These are phyloP conservation scores for Mucor plumbeus DNA, from an alignment of 371 early-diverging fungal species.

Conservation along the genomic window DNA sequence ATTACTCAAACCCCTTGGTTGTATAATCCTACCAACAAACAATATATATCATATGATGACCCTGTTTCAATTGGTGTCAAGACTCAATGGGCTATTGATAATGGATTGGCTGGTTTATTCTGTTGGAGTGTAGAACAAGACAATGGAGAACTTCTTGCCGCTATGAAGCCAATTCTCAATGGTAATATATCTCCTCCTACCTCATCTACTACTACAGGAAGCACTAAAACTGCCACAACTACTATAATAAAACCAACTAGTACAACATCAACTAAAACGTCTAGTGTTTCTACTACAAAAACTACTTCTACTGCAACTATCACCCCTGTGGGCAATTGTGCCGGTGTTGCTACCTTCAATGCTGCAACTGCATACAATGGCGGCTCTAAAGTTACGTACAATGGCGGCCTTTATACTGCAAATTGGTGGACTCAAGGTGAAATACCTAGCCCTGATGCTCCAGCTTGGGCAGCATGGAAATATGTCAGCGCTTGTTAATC, in stretches of 20 bases:
- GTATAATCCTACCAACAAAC: slow-evolving; percentile 53
- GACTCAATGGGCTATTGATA: slow-evolving; percentile 50
- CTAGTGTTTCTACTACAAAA: no score
- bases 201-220: no score
- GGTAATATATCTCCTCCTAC: no score
- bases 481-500: slow-evolving; percentile 9
- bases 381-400: slow-evolving; percentile 37
- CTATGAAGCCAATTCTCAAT: slow-evolving; percentile 27
- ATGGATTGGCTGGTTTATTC: slow-evolving; percentile 38
- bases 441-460: slow-evolving; percentile 11
- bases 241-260: no score
- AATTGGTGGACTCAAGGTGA: slow-evolving; percentile 55
- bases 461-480: slow-evolving; percentile 17
- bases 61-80: slow-evolving; percentile 57
- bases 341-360: slow-evolving; percentile 16
- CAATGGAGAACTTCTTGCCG: slow-evolving; percentile 57
- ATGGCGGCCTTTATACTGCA: slow-evolving; percentile 40
- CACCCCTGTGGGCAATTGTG: no score
- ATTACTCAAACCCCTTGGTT: slow-evolving; percentile 66
- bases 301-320: no score
- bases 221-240: no score
- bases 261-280: no score
- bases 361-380: slow-evolving; percentile 19
- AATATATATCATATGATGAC: slow-evolving; percentile 69
- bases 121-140: slow-evolving; percentile 39